Base-by-base conservation (phyloP, 352 stramenopile genomes). In the Pythium angustatum region DNA sequence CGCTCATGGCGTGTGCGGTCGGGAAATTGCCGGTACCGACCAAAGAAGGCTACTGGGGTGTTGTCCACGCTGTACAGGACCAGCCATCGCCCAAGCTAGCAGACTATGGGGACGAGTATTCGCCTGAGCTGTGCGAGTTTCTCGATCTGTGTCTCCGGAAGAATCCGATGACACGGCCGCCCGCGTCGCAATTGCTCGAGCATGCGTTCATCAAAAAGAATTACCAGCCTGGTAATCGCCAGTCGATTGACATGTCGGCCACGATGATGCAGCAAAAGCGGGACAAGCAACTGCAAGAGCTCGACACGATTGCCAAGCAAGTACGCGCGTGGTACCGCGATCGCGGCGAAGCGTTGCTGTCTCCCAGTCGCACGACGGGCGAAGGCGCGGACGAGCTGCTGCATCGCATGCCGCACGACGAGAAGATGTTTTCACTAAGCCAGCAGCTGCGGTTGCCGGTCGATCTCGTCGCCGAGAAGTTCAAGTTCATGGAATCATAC, bases 11-110 rank as follows among this genome's bases (percentile, higher is more conserved):
- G 22, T 91, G 88, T 56, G 90, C 88, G 5, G 84, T 96, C n/a
- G 91, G 91, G 17, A 83, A 88, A 24, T 70, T 96, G 15, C 90
- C 91, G 2, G 83, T 96, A 10, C 83, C 87, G 10, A 88, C 79
- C 3, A 79, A 90, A 63, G 82, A 91, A 44, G 91, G 83, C 21
- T 97, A 97, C 72, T 97, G 90, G 88, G 83, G 79, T n/a, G 81
- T 97, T 15, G 81, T 97, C 7, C 83, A 95, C 43, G 84, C 85
- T 0, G 81, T 93, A 0, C 82, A 92, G 65, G 83, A 92, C 62
- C 78, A 92, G 64, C 82, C 86, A 15, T 91, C 83, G 9, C 83
- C 86, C 5, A 65, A 77, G 21, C 72, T 94, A 14, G 38, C 69
- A 0, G 82, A 92, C 53, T 94, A 85, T 57, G 79, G 82, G 10